Base-by-base conservation (phyloP, 1,139 yeast species). In the Taphrina confusa region DNA sequence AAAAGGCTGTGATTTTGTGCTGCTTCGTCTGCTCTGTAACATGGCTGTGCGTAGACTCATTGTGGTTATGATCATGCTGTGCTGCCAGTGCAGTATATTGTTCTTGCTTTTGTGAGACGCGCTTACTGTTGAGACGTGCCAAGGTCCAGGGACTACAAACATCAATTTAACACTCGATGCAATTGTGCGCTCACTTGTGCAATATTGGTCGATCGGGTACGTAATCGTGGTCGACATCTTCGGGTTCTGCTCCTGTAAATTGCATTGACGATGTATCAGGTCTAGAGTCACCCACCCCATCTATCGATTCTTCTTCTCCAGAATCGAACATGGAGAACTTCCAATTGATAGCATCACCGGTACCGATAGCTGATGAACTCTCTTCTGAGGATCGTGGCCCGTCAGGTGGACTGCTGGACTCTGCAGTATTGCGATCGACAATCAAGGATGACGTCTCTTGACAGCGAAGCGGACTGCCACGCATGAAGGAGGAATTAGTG, bases 121-220 rank as follows among this genome's bases (percentile, higher is more conserved):
- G 47, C 31, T 42, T 42, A 9, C 11, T 11, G 3, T 6, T 11
- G 37, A 45, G n/a, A 8, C 30, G 39, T 12, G 52, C 52, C 18
- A 47, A 18, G 18, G 39, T 47, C 52, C 52, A 47, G 4, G 52
- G 52, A 22, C 52, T 47, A n/a, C n/a, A n/a, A n/a, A n/a, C n/a
- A n/a, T n/a, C n/a, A n/a, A n/a, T n/a, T n/a, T n/a, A n/a, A n/a
- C n/a, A n/a, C n/a, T n/a, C n/a, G n/a, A n/a, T n/a, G n/a, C n/a
- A n/a, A n/a, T n/a, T n/a, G n/a, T n/a, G n/a, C n/a, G n/a, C n/a
- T n/a, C 18, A 47, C 52, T 47, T 47, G 30, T 2, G 12, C 31
- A 47, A 25, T 2, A 22, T 20, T 8, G 52, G 34, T 12, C 39
- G 16, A 22, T 47, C 52, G 8, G 27, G 22, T 2, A 47, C 50